Evolutionary conservation across 257 asterid genomes (phyloP), one percentile per base, ranked within the genome.

Genomic region (Primulina eburnea): DNA sequence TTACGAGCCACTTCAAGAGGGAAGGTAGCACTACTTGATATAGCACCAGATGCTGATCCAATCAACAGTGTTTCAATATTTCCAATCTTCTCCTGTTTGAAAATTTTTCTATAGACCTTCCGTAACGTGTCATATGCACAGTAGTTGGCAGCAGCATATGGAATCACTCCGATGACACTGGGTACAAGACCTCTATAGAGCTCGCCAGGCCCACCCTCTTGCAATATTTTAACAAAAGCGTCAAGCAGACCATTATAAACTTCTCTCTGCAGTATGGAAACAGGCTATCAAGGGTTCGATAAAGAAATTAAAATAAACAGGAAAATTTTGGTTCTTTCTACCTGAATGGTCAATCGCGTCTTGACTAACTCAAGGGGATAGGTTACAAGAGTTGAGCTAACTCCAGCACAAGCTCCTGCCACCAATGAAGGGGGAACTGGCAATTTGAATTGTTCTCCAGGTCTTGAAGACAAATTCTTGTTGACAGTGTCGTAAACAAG

Each of bases 271-370:
- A 63, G 61, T 20, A 59, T 53, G 66, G 26, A 59, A 56, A 33
- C 33, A 5, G 47, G 59, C 8, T 3, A 52, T 24, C 12, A 47
- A 29, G 18, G 9, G 16, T 20, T 50, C 5, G 21, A 5, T 50
- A 11, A 0, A 16, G 20, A 50, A 50, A 50, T 50, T 50, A 16
- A 16, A 4, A 50, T 0, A 8, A 50, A 50, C 2, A 50, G 57
- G 57, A 16, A 50, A 50, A 14, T 16, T 16, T 50, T n/a, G 21
- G 38, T 47, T 12, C 0, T 56, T 26, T 37, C 2, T 79, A 84
- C 89, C 89, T 81, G 84, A 60, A 84, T 81, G 10, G 89, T 84
- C 24, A 84, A 69, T 50, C 86, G 83, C n/a, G 89, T 84, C 76
- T 84, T 84, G 78, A 84, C 76, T 47, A 84, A 72, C 74, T 84